Evolutionary conservation across 768 basidiomycete genomes (phyloP).

Genomic region (Exsudoporus frostii): DNA sequence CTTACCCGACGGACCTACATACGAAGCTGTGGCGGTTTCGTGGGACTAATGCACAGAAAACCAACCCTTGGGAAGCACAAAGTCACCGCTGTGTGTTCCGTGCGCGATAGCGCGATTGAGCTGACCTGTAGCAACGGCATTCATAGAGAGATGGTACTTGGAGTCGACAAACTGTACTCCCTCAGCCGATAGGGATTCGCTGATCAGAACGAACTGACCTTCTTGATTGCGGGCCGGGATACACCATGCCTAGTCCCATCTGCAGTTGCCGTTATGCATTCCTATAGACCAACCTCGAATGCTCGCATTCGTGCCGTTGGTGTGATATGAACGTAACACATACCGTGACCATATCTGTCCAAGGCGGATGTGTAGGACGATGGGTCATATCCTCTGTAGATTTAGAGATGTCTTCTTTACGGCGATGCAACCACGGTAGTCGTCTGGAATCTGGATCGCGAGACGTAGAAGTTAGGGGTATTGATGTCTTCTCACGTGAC

Average conservation of each 20-base stretch:
- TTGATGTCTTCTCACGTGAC: not conserved
- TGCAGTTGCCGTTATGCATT: slow-evolving; percentile 64
- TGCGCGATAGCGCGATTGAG: slow-evolving; percentile 54
- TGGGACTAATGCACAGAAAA: not conserved
- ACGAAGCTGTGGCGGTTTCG: not conserved
- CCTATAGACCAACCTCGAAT: slow-evolving; percentile 38
- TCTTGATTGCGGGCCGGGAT: slow-evolving; percentile 78
- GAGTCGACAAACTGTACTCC: slow-evolving; percentile 48
- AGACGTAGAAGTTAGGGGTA: slow-evolving; percentile 4
- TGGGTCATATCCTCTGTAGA: slow-evolving; percentile 30
- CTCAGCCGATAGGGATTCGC: not conserved
- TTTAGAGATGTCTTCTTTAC: slow-evolving; percentile 12
- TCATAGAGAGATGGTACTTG: slow-evolving; percentile 49
- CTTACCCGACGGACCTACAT: slow-evolving; percentile 27
- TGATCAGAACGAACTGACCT: slow-evolving; percentile 39
- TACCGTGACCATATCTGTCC: slow-evolving; percentile 44
- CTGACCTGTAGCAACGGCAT: slow-evolving; percentile 41
- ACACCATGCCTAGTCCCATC: slow-evolving; percentile 71
- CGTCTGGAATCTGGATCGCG: not conserved
- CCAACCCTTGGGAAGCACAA: slow-evolving; percentile 55
- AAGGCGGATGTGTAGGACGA: slow-evolving; percentile 50
- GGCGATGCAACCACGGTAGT: slow-evolving; percentile 9
- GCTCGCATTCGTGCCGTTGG: not conserved
- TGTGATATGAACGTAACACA: slow-evolving; percentile 8
- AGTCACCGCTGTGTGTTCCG: slow-evolving; percentile 49